Evolutionary conservation across 129 eudicot species (phyloP).

Genomic region (Chrysanthemum seticuspe): DNA sequence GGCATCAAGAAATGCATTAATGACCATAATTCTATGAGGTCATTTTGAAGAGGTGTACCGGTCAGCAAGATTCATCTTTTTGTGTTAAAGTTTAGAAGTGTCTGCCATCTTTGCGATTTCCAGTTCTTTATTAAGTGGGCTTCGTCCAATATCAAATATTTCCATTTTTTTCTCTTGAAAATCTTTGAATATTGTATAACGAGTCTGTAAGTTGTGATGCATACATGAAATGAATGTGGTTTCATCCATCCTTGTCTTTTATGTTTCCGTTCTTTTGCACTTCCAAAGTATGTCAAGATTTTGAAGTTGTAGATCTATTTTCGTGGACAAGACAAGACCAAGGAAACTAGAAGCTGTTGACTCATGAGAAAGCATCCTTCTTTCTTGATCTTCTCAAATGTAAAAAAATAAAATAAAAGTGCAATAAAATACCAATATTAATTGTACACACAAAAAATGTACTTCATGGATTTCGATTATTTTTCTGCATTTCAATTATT

Average conservation of each 20-base stretch:
- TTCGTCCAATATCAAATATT: slow-evolving; percentile 91
- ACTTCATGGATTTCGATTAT: too few relatives aligned
- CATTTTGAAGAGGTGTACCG: slow-evolving; percentile 96
- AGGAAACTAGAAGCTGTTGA: too few relatives aligned
- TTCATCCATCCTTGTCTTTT: slow-evolving; percentile 99
- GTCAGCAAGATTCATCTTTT: slow-evolving; percentile 91
- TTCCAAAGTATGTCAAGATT: slow-evolving; percentile 94
- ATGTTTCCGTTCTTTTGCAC: slow-evolving; percentile 86
- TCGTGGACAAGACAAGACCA: too few relatives aligned
- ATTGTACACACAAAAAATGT: too few relatives aligned
- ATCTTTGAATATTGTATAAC: slow-evolving; percentile 97
- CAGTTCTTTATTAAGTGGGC: slow-evolving; percentile 97
- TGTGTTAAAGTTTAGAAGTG: slow-evolving; percentile 86
- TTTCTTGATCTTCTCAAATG: too few relatives aligned
- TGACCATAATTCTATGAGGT: slow-evolving; percentile 99
- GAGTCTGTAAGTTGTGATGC: slow-evolving; percentile 92
- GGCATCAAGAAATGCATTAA: slow-evolving; percentile 99
- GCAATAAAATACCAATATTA: too few relatives aligned
- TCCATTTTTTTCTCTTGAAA: slow-evolving; percentile 98
- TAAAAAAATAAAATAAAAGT: too few relatives aligned
- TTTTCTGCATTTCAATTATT: too few relatives aligned
- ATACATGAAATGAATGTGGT: slow-evolving; percentile 82
- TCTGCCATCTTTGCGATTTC: slow-evolving; percentile 99
- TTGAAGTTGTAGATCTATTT: too few relatives aligned
- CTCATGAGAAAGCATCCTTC: too few relatives aligned